phyloP scores from a whole-genome alignment of 441 rosid species.

The Codiaeum variegatum region DNA sequence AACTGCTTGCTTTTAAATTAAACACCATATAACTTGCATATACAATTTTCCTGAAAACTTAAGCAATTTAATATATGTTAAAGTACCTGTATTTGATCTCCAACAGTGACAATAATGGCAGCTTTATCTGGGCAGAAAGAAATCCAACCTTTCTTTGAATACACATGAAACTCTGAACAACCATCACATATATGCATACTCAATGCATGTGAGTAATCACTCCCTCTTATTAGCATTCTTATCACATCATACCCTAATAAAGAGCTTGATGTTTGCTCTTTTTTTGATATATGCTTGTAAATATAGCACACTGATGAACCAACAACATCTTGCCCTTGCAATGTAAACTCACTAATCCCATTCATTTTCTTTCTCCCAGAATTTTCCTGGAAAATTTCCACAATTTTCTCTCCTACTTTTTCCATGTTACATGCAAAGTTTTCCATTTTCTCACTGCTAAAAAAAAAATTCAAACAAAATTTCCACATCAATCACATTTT shows the following conservation, averaged over 20 bases:
- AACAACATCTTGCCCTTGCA: slow-evolving; percentile 26
- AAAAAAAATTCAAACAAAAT: neutral
- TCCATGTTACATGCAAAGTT: slow-evolving; percentile 38
- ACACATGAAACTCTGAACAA: slow-evolving; percentile 64
- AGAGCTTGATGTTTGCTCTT: slow-evolving; percentile 17
- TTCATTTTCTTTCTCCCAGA: slow-evolving; percentile 2
- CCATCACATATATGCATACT: slow-evolving; percentile 52
- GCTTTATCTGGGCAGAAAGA: slow-evolving; percentile 58
- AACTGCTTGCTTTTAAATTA: neutral
- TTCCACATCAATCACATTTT: neutral
- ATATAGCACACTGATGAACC: slow-evolving; percentile 38
- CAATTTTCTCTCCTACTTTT: slow-evolving; percentile 45
- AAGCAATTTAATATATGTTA: neutral
- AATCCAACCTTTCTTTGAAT: slow-evolving; percentile 82
- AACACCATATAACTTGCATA: neutral
- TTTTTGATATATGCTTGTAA: slow-evolving; percentile 33
- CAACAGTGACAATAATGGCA: slow-evolving; percentile 60
- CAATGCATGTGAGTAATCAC: slow-evolving; percentile 64
- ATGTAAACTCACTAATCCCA: slow-evolving; percentile 14
- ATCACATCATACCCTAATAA: slow-evolving; percentile 59
- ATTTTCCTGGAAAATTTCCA: slow-evolving; percentile 27
- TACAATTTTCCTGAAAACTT: neutral
- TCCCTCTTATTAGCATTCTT: slow-evolving; percentile 68
- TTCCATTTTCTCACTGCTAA: slow-evolving; percentile 67
- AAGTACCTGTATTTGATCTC: slow-evolving; percentile 61